Evolutionary conservation across 176 grass and related monocot species (phyloP).

Genomic region (Oryza glaberrima): DNA sequence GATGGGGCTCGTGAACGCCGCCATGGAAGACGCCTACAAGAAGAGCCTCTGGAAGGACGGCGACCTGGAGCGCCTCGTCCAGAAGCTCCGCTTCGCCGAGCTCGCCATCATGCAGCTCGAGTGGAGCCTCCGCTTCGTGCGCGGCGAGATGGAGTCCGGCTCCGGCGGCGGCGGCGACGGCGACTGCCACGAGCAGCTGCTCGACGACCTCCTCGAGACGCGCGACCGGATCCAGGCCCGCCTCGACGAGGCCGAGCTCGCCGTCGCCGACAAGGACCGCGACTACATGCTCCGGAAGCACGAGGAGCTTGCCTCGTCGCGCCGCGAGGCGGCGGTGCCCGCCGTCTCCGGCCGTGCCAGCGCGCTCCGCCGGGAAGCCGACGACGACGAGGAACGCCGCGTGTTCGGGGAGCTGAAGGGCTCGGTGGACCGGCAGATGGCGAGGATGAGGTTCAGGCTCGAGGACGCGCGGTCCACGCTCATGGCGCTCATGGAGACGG

Average conservation of each 20-base stretch:
- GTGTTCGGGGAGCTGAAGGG: conserved; percentile 41
- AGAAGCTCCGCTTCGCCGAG: conserved; percentile 71
- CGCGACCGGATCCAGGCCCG: conserved; percentile 49
- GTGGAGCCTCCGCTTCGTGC: conserved; percentile 62
- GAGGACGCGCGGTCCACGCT: conserved; percentile 49
- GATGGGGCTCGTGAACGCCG: conserved; percentile 68
- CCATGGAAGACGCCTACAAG: conserved; percentile 69
- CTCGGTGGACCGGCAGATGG: conserved; percentile 43
- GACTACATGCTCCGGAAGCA: conserved; percentile 55
- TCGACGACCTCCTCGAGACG: conserved; percentile 52
- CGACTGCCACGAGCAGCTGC: conserved; percentile 49
- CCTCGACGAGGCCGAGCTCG: conserved; percentile 56
- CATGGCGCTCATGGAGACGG: conserved; percentile 51
- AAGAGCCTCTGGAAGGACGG: conserved; percentile 64
- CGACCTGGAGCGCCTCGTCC: conserved; percentile 58
- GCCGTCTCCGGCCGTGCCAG: not conserved
- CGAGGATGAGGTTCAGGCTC: conserved; percentile 50
- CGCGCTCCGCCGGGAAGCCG: not conserved
- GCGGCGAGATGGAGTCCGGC: conserved; percentile 43
- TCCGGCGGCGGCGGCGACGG: not conserved
- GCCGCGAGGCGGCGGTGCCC: not conserved
- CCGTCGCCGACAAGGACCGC: conserved; percentile 59
- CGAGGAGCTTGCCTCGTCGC: conserved; percentile 30
- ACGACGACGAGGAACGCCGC: not conserved
- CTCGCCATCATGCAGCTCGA: conserved; percentile 69